A percentile compares a stretch with the other conserved stretches of the same genome.
phyloP scores from a whole-genome alignment of 371 early-diverging fungal species.

The Circinella minor region DNA sequence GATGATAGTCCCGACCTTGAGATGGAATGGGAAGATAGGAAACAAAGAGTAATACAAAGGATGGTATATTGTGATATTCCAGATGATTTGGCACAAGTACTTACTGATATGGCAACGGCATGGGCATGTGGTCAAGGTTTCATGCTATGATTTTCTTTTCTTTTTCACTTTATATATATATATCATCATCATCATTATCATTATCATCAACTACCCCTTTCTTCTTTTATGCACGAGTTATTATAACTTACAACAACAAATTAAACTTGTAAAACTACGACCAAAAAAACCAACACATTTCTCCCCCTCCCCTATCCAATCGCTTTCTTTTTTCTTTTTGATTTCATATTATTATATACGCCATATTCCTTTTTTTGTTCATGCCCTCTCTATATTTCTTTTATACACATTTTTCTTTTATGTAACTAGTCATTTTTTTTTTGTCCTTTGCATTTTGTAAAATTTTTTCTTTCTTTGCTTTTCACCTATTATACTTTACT shows the following conservation, averaged over 20 bases:
- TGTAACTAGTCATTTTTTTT: conserved; percentile 8
- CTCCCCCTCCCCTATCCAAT: neutral
- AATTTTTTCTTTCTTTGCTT: neutral
- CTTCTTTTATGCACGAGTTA: neutral
- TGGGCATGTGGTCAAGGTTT: conserved; percentile 45
- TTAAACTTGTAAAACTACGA: too few species aligned
- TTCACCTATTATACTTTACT: neutral
- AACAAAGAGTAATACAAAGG: conserved; percentile 28
- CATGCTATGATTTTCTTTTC: conserved; percentile 11
- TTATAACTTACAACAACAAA: neutral
- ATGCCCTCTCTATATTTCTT: too few species aligned
- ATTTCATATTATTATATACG: neutral
- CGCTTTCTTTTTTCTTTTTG: neutral
- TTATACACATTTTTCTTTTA: neutral
- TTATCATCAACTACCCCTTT: neutral
- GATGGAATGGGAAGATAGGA: conserved; percentile 19
- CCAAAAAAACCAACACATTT: neutral
- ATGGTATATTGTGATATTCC: conserved; percentile 46
- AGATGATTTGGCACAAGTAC: conserved; percentile 31
- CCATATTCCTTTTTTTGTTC: neutral
- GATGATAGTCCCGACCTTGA: conserved; percentile 11
- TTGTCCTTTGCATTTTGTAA: conserved; percentile 2
- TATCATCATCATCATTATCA: too few species aligned
- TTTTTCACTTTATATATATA: neutral
- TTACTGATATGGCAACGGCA: conserved; percentile 28